These are phyloP conservation scores for Podaxis carcinomalis DNA, from an alignment of 768 basidiomycete species.

Conservation along the genomic window DNA sequence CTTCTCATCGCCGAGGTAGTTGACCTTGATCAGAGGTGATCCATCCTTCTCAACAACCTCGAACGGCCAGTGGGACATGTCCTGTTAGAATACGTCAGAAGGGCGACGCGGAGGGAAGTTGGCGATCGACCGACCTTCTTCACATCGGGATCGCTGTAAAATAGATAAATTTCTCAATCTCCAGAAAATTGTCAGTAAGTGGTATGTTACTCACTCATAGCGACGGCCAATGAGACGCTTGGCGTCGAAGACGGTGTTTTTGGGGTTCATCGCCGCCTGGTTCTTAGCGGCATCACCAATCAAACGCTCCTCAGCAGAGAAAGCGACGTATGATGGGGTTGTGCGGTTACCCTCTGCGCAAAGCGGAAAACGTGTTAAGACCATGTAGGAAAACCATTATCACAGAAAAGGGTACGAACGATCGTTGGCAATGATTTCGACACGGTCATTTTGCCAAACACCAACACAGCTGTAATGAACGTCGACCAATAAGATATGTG, in stretches of 20 bases:
- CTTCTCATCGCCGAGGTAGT: conserved; percentile 93
- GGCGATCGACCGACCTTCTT: conserved; percentile 59
- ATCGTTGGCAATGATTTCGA: conserved; percentile 98
- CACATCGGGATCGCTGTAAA: conserved; percentile 79
- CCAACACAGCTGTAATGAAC: conserved; percentile 75
- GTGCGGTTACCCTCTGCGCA: conserved; percentile 92
- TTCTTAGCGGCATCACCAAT: conserved; percentile 99
- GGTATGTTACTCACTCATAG: conserved; percentile 65
- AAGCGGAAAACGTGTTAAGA: conserved; percentile 9
- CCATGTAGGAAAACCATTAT: background rate
- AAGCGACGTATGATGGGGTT: conserved; percentile 98
- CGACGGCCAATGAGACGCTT: conserved; percentile 98
- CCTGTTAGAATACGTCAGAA: conserved; percentile 39
- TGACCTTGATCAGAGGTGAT: conserved; percentile 93
- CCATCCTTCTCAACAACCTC: conserved; percentile 95
- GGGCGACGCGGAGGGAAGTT: conserved; percentile 12
- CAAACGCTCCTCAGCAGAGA: conserved; percentile 92
- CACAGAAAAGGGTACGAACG: conserved; percentile 46
- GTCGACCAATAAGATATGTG: conserved; percentile 14
- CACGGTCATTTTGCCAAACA: conserved; percentile 99
- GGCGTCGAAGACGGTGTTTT: conserved; percentile 98
- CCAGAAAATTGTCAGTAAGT: background rate
- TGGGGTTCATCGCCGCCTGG: conserved; percentile 99
- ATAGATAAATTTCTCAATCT: conserved; percentile 6
- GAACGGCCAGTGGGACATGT: conserved; percentile 98